These are phyloP conservation scores for Miscanthus lutarioriparius DNA, from an alignment of 176 grass and related monocot genomes.

Conservation along the genomic window DNA sequence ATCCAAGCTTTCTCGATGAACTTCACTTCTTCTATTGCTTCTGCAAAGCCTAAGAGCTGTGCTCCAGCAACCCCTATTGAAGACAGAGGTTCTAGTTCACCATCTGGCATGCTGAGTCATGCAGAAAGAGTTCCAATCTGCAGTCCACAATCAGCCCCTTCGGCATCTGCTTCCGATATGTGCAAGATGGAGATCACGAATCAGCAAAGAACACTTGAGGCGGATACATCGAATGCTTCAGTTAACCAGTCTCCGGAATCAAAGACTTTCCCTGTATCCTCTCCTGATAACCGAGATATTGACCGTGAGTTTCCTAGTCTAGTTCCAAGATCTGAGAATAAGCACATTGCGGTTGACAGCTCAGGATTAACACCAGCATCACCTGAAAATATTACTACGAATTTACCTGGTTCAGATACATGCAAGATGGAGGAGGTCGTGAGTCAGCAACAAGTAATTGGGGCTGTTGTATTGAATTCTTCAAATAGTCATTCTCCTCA, in stretches of 20 bases:
- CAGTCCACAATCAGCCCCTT: slow-evolving; percentile 42
- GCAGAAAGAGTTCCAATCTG: slow-evolving; percentile 45
- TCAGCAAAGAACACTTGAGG: slow-evolving; percentile 42
- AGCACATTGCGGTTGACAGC: slow-evolving; percentile 30
- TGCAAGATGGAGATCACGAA: slow-evolving; percentile 42
- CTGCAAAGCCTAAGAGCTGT: slow-evolving; percentile 39
- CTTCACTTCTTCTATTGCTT: slow-evolving; percentile 47
- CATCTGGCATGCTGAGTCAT: slow-evolving; percentile 32
- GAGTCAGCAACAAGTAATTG: slow-evolving; percentile 37
- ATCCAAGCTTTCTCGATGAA: slow-evolving; percentile 40
- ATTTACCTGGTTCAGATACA: slow-evolving; percentile 10
- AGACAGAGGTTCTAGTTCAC: slow-evolving; percentile 55
- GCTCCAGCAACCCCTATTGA: slow-evolving; percentile 50
- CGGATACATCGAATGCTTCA: slow-evolving; percentile 43
- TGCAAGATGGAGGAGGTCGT: slow-evolving; percentile 38
- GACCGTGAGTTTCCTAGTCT: slow-evolving; percentile 48
- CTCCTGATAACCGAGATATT: slow-evolving; percentile 48
- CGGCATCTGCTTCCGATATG: slow-evolving; percentile 28
- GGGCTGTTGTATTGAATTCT: slow-evolving; percentile 21
- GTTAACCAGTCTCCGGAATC: slow-evolving; percentile 49
- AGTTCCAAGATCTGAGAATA: slow-evolving; percentile 37
- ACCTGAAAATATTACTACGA: slow-evolving; percentile 17
- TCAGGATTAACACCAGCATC: slow-evolving; percentile 17
- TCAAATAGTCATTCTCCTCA: slow-evolving; percentile 41
- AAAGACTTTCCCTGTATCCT: slow-evolving; percentile 37